These are phyloP conservation scores for Aspergillus sp. DNA, from an alignment of 2,329 filamentous ascomycete genomes.

Conservation along the genomic window DNA sequence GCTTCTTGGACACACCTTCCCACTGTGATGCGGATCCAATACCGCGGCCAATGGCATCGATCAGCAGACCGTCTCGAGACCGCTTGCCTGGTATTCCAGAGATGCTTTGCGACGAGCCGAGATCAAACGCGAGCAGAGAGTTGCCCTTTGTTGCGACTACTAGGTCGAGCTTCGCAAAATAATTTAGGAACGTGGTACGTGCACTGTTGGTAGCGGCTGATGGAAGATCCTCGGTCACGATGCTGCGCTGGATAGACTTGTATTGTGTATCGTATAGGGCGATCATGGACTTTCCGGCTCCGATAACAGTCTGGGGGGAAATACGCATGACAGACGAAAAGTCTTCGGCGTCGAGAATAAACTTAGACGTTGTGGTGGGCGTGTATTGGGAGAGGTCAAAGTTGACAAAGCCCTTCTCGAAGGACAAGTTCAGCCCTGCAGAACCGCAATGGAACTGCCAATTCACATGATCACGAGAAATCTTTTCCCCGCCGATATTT, in stretches of 20 bases:
- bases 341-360: slow-evolving; percentile 36
- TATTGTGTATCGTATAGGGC: slow-evolving; percentile 49
- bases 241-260: slow-evolving; percentile 45
- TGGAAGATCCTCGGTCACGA: slow-evolving; percentile 34
- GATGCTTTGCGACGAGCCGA: slow-evolving; percentile 33
- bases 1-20: slow-evolving; percentile 31
- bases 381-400: slow-evolving; percentile 46
- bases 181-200: slow-evolving; percentile 40
- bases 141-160: slow-evolving; percentile 43
- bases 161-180: slow-evolving; percentile 45
- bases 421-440: slow-evolving; percentile 41
- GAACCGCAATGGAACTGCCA: slow-evolving; percentile 44
- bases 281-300: slow-evolving; percentile 41
- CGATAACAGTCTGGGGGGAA: slow-evolving; percentile 44
- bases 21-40: slow-evolving; percentile 34
- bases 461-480: slow-evolving; percentile 28
- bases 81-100: slow-evolving; percentile 37
- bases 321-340: slow-evolving; percentile 46
- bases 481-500: slow-evolving; percentile 25
- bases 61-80: slow-evolving; percentile 40
- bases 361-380: slow-evolving; percentile 37
- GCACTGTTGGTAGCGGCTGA: slow-evolving; percentile 21
- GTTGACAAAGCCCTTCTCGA: slow-evolving; percentile 40
- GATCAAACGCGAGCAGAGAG: slow-evolving; percentile 46
- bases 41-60: slow-evolving; percentile 45